Conservation (phyloP, 768 basidiomycete species). For the Tulasnella sp. region DNA sequence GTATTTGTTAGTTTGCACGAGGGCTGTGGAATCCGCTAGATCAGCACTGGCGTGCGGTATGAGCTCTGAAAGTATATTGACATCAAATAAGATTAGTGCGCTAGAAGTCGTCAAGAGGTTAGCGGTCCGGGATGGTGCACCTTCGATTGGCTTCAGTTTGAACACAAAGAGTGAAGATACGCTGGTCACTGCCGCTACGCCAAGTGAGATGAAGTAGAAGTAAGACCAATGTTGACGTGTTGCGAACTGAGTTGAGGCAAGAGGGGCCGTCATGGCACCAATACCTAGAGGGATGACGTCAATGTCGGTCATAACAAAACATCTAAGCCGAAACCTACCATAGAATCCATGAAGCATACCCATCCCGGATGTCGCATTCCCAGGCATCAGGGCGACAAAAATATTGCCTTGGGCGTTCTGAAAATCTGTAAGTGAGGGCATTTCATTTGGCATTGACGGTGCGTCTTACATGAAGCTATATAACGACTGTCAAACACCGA, state of each 20-base stretch:
- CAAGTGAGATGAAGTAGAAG: conserved; percentile 63
- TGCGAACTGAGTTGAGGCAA: conserved; percentile 74
- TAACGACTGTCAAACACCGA: not conserved
- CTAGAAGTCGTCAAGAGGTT: too few relatives aligned
- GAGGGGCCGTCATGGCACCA: conserved; percentile 42
- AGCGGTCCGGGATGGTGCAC: too few relatives aligned
- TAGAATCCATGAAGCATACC: conserved; percentile 33
- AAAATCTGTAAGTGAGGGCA: not conserved
- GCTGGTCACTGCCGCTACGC: conserved; percentile 48
- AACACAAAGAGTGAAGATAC: conserved; percentile 47
- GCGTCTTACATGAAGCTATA: conserved; percentile 6
- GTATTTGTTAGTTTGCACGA: conserved; percentile 11
- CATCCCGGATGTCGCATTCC: conserved; percentile 33
- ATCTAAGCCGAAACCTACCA: not conserved
- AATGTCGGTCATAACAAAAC: too few relatives aligned
- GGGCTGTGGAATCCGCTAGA: not conserved
- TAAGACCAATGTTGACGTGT: conserved; percentile 58
- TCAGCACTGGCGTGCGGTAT: not conserved
- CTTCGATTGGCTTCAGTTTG: conserved; percentile 25
- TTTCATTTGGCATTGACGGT: too few relatives aligned
- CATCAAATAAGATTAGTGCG: too few relatives aligned
- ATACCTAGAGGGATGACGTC: not conserved
- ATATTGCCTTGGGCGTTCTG: conserved; percentile 43
- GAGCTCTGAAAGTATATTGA: too few relatives aligned
- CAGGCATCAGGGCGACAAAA: conserved; percentile 34